Percentiles rank a stretch among this genome's conserved stretches.
phyloP scores from a whole-genome alignment of 2,329 filamentous ascomycete genomes.

The Fusarium robinianum region DNA sequence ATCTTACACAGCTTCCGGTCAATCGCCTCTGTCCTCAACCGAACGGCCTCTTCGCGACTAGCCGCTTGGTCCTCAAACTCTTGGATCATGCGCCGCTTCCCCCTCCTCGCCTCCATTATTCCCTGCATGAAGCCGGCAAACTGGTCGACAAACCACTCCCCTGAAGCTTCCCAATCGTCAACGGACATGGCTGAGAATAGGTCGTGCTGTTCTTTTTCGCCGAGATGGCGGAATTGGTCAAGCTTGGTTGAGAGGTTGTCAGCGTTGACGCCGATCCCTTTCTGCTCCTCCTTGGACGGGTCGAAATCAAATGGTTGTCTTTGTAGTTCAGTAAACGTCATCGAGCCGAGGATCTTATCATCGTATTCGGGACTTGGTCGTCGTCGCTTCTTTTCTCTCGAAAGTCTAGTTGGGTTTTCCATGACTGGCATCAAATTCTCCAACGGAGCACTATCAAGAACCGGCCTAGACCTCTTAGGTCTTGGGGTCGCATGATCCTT shows the following conservation, averaged over 20 bases:
- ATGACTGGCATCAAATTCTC: constrained; percentile 33
- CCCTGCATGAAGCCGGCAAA: constrained; percentile 56
- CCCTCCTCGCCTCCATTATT: constrained; percentile 53
- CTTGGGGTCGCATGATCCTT: constrained; percentile 32
- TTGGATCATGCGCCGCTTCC: constrained; percentile 55
- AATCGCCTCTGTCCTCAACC: constrained; percentile 58
- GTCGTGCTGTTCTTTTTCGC: constrained; percentile 51
- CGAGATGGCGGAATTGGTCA: constrained; percentile 53
- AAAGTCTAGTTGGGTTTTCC: constrained; percentile 17
- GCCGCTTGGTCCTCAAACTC: constrained; percentile 61
- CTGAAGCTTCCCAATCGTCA: constrained; percentile 62
- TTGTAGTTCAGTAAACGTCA: constrained; percentile 57
- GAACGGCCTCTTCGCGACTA: constrained; percentile 57
- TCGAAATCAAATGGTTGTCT: constrained; percentile 62
- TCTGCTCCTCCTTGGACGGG: constrained; percentile 51
- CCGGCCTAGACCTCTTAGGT: constrained; percentile 29
- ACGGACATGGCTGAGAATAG: constrained; percentile 60
- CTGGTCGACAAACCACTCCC: constrained; percentile 63
- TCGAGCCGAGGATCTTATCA: constrained; percentile 57
- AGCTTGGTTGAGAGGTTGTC: constrained; percentile 54
- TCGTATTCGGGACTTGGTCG: constrained; percentile 59
- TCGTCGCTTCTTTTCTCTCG: constrained; percentile 47
- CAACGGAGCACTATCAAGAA: constrained; percentile 23
- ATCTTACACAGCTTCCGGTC: constrained; percentile 59
- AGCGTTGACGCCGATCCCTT: constrained; percentile 43